phyloP scores from a whole-genome alignment of 345 rosid genomes.

The Acer negundo region DNA sequence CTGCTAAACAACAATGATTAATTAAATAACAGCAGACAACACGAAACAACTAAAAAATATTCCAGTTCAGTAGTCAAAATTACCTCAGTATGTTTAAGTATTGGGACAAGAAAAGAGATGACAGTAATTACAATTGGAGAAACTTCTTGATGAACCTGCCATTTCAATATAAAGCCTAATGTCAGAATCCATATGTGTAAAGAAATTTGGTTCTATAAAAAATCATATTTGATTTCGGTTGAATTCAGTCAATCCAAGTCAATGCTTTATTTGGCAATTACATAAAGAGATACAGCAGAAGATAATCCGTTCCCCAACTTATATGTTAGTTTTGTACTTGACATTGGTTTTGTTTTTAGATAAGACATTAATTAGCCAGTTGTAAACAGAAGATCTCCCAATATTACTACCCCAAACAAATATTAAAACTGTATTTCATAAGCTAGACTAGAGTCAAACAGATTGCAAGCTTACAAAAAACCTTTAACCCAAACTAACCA shows the following conservation, averaged over 20 bases:
- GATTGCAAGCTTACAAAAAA: neutral
- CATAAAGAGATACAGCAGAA: neutral
- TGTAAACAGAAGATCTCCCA: neutral
- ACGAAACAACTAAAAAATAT: neutral
- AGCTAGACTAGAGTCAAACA: conserved; percentile 5
- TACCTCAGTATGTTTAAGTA: conserved; percentile 86
- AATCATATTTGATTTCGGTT: neutral
- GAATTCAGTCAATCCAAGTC: neutral
- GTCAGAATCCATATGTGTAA: neutral
- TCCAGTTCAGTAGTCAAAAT: conserved; percentile 5
- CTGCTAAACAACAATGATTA: conserved; percentile 37
- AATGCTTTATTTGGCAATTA: neutral
- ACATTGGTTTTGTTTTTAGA: neutral
- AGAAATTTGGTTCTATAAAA: neutral
- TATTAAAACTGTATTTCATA: neutral
- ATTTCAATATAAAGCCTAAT: conserved; percentile 19
- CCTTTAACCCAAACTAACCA: neutral
- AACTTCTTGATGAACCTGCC: conserved; percentile 84
- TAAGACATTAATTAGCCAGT: neutral
- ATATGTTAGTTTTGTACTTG: neutral
- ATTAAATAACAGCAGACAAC: neutral
- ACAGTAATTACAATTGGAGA: conserved; percentile 79
- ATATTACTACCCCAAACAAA: neutral
- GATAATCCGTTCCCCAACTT: neutral
- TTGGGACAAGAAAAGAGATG: conserved; percentile 62